Evolutionary conservation across 139 green algal genomes (phyloP), one percentile per base, ranked within the genome.

Genomic region (Protoeuglena noctilucae): DNA sequence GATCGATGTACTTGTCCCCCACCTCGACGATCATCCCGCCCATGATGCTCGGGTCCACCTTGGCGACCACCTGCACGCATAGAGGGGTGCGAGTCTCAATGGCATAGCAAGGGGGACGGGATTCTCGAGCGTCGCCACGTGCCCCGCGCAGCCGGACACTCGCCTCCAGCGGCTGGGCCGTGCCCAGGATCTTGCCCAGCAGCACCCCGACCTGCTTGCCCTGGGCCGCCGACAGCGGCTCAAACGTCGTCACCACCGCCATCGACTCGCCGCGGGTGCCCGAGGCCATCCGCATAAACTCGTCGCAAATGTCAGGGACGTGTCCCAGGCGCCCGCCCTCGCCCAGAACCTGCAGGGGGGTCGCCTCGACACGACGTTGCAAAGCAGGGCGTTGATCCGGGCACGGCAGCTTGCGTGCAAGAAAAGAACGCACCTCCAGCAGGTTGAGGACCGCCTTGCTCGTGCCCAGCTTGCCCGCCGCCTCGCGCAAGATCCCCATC

Each of bases 1-100:
- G 55, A 61, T 91, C 82, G 16, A 92, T 75, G 60, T 81, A 70
- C 67, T 83, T 82, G 54, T 91, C 82, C 6, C 74, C 81, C 25
- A 91, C 74, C 50, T 80, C 66, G 19, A 91, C 58, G 21, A 88
- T 61, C 23, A 91, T 28, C 34, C 82, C 82, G 5, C 78, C 80
- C 25, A 91, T 68, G 51, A 91, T 83, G 27, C 40, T 58, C 21
- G 76, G 76, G 48, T 91, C 67, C 28, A 91, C 72, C 66, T 81
- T 43, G 34, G 34, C 34, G 9, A 19, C 34, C 34, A 43, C 34
- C 34, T 43, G 9, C 9, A 43, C 9, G 34, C 9, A 43, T 7
- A 43, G 34, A 43, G 12, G 34, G 34, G 34, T 7, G 34, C 9
- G 34, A 12, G 34, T 43, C 12, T 7, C 34, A 43, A 19, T 43